phyloP scores from a whole-genome alignment of 73 alveolate genomes.

The Tetrahymena thermophila region DNA sequence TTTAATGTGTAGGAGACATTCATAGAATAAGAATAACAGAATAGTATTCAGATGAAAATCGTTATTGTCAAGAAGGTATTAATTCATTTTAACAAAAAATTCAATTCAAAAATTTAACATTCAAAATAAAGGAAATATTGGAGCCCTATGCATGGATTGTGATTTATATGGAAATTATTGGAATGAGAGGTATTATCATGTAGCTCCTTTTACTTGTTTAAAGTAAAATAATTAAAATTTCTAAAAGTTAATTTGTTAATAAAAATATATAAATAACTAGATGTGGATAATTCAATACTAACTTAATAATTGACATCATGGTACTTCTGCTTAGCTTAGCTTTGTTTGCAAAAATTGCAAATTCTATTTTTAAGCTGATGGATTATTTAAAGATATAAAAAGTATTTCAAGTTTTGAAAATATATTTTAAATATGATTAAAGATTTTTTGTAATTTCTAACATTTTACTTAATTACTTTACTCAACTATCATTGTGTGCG shows the following conservation, averaged over 20 bases:
- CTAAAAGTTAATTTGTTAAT: not conserved
- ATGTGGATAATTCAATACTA: not conserved
- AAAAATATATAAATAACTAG: not conserved
- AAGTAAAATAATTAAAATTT: not conserved
- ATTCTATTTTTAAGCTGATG: not conserved
- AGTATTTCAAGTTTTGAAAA: not conserved
- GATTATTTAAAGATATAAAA: not conserved
- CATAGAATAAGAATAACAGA: not conserved
- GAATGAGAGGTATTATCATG: not conserved
- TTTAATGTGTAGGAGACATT: not conserved
- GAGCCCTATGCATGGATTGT: not conserved
- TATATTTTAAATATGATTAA: not conserved
- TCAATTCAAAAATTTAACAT: not conserved
- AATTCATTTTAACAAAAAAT: not conserved
- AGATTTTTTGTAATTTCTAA: not conserved
- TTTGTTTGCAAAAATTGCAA: not conserved
- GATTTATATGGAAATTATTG: not conserved
- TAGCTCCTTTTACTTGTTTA: not conserved
- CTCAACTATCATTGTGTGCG: not conserved
- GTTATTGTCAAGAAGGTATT: not conserved
- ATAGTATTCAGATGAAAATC: not conserved
- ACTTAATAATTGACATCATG: not conserved
- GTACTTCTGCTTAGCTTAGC: not conserved
- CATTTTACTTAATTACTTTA: not conserved
- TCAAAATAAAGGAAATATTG: not conserved